These are phyloP conservation scores for Xylaria hypoxylon DNA, from an alignment of 2,329 filamentous ascomycete genomes.

Conservation along the genomic window DNA sequence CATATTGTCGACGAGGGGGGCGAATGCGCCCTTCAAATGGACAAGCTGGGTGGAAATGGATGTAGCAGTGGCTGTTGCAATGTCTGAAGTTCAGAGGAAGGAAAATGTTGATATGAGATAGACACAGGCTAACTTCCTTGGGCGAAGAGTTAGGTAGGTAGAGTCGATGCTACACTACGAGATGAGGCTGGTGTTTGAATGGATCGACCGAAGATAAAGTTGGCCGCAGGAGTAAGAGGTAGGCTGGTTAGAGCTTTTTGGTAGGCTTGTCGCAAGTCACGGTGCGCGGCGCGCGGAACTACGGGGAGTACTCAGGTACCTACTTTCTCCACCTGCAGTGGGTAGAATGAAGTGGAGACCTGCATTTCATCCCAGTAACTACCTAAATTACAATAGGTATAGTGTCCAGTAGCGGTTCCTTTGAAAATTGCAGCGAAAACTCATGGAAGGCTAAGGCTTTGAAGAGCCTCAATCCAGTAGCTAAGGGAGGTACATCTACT, in stretches of 20 bases:
- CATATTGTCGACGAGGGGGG: constrained; percentile 59
- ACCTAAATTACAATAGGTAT: neutral
- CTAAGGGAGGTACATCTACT: too few species aligned
- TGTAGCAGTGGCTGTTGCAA: neutral
- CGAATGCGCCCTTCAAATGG: constrained; percentile 36
- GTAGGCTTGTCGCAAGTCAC: constrained; percentile 10
- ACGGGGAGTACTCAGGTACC: neutral
- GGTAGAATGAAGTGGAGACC: constrained; percentile 1
- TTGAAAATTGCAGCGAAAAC: neutral
- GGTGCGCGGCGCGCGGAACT: constrained; percentile 12
- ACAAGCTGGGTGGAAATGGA: neutral
- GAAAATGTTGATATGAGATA: neutral
- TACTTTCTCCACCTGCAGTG: neutral
- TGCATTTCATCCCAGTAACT: neutral
- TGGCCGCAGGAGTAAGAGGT: neutral
- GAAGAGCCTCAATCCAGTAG: too few species aligned
- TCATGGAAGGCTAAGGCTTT: too few species aligned
- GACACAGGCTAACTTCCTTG: neutral
- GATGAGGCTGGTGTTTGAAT: constrained; percentile 13
- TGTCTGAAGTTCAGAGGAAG: neutral
- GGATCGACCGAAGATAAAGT: neutral
- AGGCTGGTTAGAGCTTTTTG: too few species aligned
- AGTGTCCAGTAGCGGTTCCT: neutral
- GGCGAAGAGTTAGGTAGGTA: constrained; percentile 2
- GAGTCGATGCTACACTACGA: constrained; percentile 4